A percentile compares a stretch with the other conserved stretches of the same genome.
phyloP scores from a whole-genome alignment of 2,329 filamentous ascomycete species.

The Beauveria sp. region DNA sequence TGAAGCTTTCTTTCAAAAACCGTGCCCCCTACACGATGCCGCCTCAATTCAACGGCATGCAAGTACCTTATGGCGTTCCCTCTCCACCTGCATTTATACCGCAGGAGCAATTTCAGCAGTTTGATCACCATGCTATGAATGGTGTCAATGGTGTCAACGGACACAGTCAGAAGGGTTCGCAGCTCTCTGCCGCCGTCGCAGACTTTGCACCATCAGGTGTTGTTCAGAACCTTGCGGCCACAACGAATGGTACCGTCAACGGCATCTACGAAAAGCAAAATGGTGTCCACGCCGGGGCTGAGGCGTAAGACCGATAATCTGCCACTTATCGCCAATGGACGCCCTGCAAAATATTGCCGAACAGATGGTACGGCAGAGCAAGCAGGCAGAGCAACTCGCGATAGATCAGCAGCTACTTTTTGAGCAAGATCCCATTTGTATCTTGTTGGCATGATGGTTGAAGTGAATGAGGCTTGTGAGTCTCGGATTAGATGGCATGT shows the following conservation, averaged over 20 bases:
- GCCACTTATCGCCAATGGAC: too few species aligned
- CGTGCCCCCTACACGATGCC: conserved; percentile 19
- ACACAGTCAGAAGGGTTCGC: conserved; percentile 21
- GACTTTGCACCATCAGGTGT: conserved; percentile 30
- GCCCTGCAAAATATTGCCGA: background rate
- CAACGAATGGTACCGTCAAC: conserved; percentile 15
- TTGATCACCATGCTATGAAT: conserved; percentile 26
- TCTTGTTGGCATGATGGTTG: conserved; percentile 7
- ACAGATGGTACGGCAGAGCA: background rate
- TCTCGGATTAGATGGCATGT: conserved; percentile 2
- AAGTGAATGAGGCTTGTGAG: conserved; percentile 1
- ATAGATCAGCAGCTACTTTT: background rate
- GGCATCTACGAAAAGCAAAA: conserved; percentile 19
- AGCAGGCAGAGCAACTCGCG: background rate
- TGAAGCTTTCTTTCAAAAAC: conserved; percentile 30
- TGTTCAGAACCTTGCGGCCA: conserved; percentile 3
- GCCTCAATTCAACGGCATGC: conserved; percentile 25
- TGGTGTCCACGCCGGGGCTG: conserved; percentile 20
- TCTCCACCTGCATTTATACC: conserved; percentile 22
- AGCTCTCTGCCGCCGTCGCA: conserved; percentile 31
- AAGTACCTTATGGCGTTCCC: conserved; percentile 23
- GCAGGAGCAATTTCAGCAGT: conserved; percentile 23
- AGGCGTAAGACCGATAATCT: background rate
- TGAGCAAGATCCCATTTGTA: background rate
- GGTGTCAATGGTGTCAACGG: conserved; percentile 31